These are phyloP conservation scores for Colletotrichum lupini DNA, from an alignment of 2,329 filamentous ascomycete species.

Conservation along the genomic window DNA sequence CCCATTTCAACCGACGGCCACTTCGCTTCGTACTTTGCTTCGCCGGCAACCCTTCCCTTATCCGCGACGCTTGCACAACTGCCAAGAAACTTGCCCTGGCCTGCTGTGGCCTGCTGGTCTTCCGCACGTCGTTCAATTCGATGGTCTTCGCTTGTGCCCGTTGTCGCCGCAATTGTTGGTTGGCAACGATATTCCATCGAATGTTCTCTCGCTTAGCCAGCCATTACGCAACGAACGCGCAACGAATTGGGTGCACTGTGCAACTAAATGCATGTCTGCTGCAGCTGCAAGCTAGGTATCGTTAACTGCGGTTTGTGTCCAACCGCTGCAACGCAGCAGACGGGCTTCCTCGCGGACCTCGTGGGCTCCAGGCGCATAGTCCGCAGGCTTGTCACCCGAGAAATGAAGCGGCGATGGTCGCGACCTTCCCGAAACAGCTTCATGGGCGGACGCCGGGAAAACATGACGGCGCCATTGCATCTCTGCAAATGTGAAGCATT, in stretches of 20 bases:
- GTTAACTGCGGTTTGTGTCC: neutral
- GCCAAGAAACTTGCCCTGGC: conserved; percentile 5
- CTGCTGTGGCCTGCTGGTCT: neutral
- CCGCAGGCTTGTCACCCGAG: neutral
- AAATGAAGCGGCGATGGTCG: neutral
- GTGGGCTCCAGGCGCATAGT: neutral
- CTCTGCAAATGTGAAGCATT: neutral
- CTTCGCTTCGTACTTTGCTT: neutral
- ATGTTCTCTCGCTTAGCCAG: conserved; percentile 14
- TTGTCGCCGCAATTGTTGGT: neutral
- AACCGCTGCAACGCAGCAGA: neutral
- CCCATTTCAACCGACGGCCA: neutral
- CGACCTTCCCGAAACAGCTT: conserved; percentile 6
- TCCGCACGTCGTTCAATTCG: neutral
- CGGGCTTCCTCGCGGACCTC: neutral
- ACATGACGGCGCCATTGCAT: conserved; percentile 1
- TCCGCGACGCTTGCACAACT: neutral
- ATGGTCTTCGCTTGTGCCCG: neutral
- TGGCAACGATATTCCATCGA: conserved; percentile 6
- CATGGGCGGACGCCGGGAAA: neutral
- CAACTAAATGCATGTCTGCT: neutral
- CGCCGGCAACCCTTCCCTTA: neutral
- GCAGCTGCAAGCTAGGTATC: neutral
- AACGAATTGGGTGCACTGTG: neutral
- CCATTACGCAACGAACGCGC: conserved; percentile 10